Base-by-base conservation (phyloP, 805 yeast species). In the Kazachstania bromeliacearum region DNA sequence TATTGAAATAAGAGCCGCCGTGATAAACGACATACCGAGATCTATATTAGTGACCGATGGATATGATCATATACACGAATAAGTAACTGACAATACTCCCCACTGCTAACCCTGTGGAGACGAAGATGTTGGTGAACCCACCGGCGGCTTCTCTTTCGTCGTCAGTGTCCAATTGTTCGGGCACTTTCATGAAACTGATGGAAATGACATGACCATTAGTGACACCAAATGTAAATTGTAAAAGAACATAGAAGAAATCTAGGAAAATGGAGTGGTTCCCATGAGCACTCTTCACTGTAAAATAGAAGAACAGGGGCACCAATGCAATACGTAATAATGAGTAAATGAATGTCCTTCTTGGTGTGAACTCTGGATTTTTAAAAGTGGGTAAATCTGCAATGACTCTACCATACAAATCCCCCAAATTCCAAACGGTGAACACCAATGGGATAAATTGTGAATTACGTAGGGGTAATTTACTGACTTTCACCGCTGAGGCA, bases 101-200 rank as follows among this genome's bases (percentile, higher is more conserved):
- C 2, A 69, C 63, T 0, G 92, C 76, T 34, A 89, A 67, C 0
- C 96, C 96, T 8, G 76, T 52, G 38, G 88, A 77, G 35, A 88
- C 71, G 45, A 85, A 76, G 16, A 88, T 75, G 1, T 85, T 77
- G 31, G 95, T 79, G 54, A 88, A 83, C 3, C 96, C 96, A 31
- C 96, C 96, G 1, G 97, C 95, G 0, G 96, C 95, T 40, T 84
- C 85, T 54, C 76, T 77, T 50, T 85, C 89, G 15, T 70, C 69
- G 23, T 76, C 84, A 1, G 68, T 67, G 22, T 73, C 79, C 36
- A 75, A 63, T 39, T 67, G 70, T 13, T 67, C 63, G 0, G 82
- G 78, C 2, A 85, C 81, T 32, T 69, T 70, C 81, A 85, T 83
- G 60, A 89, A 85, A 38, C 85, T 72, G 19, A 85, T 72, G 5